Evolutionary conservation across 495 filamentous ascomycete species (phyloP).

Genomic region (Neurospora tetraspora): DNA sequence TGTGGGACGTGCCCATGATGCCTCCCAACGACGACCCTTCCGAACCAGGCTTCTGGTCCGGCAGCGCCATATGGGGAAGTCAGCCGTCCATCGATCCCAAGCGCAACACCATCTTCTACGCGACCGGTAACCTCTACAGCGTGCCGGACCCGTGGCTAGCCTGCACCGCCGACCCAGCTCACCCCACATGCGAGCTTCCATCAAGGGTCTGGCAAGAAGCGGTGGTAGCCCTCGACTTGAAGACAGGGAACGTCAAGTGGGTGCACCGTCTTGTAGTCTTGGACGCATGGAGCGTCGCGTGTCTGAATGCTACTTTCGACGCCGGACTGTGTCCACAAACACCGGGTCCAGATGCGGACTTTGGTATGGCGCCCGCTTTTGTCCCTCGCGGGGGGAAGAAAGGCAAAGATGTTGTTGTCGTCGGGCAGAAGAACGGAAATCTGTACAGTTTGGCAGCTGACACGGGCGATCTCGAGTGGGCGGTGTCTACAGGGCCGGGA

Average conservation of each 20-base stretch:
- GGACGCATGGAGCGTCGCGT: slow-evolving; percentile 25
- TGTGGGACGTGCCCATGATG: slow-evolving; percentile 22
- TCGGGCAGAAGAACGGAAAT: slow-evolving; percentile 32
- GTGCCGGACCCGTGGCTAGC: slow-evolving; percentile 9
- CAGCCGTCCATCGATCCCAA: slow-evolving; percentile 29
- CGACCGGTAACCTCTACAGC: slow-evolving; percentile 27
- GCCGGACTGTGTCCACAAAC: slow-evolving; percentile 15
- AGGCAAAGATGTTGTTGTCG: slow-evolving; percentile 20
- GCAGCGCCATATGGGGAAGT: slow-evolving; percentile 28
- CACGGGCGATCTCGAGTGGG: slow-evolving; percentile 23
- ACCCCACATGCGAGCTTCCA: not conserved
- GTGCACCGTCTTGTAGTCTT: slow-evolving; percentile 13
- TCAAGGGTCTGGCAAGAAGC: slow-evolving; percentile 21
- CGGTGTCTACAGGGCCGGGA: slow-evolving; percentile 17
- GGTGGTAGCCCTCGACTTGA: slow-evolving; percentile 21
- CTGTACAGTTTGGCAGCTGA: slow-evolving; percentile 24
- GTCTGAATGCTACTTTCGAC: slow-evolving; percentile 8
- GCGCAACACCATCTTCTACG: slow-evolving; percentile 28
- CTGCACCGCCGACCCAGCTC: slow-evolving; percentile 15
- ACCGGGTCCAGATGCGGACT: slow-evolving; percentile 31
- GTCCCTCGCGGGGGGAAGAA: slow-evolving; percentile 9
- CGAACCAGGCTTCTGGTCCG: slow-evolving; percentile 19
- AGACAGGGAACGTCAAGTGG: slow-evolving; percentile 25
- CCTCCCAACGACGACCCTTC: slow-evolving; percentile 6
- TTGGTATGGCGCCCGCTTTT: slow-evolving; percentile 34